Conservation (phyloP, 2,329 filamentous ascomycete genomes). For the Penicillium sp. region DNA sequence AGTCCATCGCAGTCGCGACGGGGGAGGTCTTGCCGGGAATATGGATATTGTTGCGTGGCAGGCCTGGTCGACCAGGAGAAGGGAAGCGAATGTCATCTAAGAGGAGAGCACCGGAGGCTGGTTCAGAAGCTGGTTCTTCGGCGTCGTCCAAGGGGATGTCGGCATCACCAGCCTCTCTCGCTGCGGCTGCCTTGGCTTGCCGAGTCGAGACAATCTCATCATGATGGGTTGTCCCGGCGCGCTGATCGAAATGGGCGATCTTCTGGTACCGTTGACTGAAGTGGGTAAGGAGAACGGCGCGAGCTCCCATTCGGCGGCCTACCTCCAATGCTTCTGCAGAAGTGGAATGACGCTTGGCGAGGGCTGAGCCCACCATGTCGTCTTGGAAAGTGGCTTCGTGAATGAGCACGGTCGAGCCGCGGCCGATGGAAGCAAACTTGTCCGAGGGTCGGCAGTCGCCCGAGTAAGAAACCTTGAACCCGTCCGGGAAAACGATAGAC, state of each 20-base stretch:
- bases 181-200: constrained; percentile 2
- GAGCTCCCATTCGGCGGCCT: constrained; percentile 73
- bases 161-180: constrained; percentile 16
- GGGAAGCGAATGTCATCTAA: constrained; percentile 18
- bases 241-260: constrained; percentile 51
- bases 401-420: constrained; percentile 75
- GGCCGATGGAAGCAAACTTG: constrained; percentile 68
- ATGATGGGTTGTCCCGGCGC: constrained; percentile 11
- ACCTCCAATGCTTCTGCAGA: constrained; percentile 80
- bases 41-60: constrained; percentile 23
- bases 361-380: constrained; percentile 72
- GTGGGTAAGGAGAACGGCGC: constrained; percentile 81
- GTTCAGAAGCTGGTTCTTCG: constrained; percentile 11
- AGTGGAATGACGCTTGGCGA: constrained; percentile 87
- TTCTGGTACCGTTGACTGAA: constrained; percentile 94
- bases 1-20: constrained; percentile 61
- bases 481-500: constrained; percentile 72
- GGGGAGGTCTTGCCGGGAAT: constrained; percentile 42
- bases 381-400: constrained; percentile 97
- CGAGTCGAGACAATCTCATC: constrained; percentile 4
- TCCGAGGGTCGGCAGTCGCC: constrained; percentile 84
- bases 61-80: not conserved
- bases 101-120: constrained; percentile 5
- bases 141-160: constrained; percentile 31
- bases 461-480: constrained; percentile 86